Evolutionary conservation across 208 protist species (phyloP).

Genomic region (Porcisia hertigi): DNA sequence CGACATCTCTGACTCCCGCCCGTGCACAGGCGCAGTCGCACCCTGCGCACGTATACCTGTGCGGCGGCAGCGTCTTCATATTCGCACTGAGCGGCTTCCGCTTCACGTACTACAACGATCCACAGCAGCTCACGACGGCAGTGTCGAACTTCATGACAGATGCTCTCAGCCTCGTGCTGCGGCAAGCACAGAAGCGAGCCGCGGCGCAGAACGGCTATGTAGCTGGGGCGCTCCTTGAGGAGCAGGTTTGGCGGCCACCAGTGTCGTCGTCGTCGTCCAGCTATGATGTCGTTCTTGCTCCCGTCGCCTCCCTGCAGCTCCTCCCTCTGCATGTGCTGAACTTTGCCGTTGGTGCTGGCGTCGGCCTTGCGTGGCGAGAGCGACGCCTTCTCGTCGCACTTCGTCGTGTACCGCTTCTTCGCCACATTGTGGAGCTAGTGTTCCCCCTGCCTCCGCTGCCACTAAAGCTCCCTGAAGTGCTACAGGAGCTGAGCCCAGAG

Average conservation of each 20-base stretch:
- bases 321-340: slow-evolving; percentile 33
- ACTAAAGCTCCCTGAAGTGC: slow-evolving; percentile 31
- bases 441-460: slow-evolving; percentile 33
- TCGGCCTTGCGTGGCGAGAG: slow-evolving; percentile 24
- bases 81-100: slow-evolving; percentile 62
- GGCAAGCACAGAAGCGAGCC: slow-evolving; percentile 19
- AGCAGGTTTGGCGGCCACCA: slow-evolving; percentile 14
- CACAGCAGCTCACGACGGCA: slow-evolving; percentile 32
- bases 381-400: slow-evolving; percentile 6
- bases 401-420: slow-evolving; percentile 19
- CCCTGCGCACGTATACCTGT: slow-evolving; percentile 31
- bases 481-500: slow-evolving; percentile 34
- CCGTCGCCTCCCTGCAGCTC: slow-evolving; percentile 37
- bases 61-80: slow-evolving; percentile 44
- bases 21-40: neutral
- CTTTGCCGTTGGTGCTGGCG: slow-evolving; percentile 28
- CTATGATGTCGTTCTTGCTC: slow-evolving; percentile 27
- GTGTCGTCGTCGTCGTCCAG: slow-evolving; percentile 2
- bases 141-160: slow-evolving; percentile 35
- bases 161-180: slow-evolving; percentile 19
- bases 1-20: neutral
- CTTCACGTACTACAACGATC: slow-evolving; percentile 36
- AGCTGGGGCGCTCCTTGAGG: neutral
- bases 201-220: slow-evolving; percentile 14
- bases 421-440: slow-evolving; percentile 11